Percentiles rank a stretch among this genome's conserved stretches.
Conservation (phyloP, 2,329 filamentous ascomycete species). For the Paracoccidioides lutzii region DNA sequence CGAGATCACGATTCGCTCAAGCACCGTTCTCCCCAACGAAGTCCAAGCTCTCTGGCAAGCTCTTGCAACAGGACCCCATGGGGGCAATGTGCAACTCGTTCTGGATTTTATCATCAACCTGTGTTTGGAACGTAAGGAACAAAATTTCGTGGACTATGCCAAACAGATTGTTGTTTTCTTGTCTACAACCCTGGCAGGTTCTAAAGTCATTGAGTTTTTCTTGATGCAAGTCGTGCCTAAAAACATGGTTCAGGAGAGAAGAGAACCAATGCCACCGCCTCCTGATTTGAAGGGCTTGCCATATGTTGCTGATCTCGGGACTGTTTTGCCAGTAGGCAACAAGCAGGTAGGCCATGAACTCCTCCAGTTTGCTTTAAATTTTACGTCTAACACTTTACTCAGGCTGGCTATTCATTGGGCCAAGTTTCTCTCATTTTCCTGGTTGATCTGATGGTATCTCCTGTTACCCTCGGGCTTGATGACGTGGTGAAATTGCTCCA, state of each 20-base stretch:
- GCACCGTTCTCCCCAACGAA: constrained; percentile 80
- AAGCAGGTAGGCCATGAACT: constrained; percentile 49
- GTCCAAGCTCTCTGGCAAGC: constrained; percentile 97
- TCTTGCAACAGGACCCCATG: constrained; percentile 80
- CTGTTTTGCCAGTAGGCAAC: constrained; percentile 72
- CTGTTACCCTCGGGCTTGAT: constrained; percentile 64
- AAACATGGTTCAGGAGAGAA: constrained; percentile 91
- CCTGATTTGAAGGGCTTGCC: constrained; percentile 63
- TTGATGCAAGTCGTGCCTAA: constrained; percentile 83
- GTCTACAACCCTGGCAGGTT: constrained; percentile 70
- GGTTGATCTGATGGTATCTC: constrained; percentile 91
- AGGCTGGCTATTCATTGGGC: constrained; percentile 75
- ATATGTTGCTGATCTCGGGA: constrained; percentile 74
- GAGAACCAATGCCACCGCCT: constrained; percentile 50
- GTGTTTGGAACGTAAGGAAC: constrained; percentile 84
- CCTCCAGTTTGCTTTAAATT: not conserved
- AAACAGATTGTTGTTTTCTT: constrained; percentile 97
- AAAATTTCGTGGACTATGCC: constrained; percentile 95
- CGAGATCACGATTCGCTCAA: constrained; percentile 89
- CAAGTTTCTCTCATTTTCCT: constrained; percentile 87
- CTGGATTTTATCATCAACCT: constrained; percentile 93
- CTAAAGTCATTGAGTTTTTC: constrained; percentile 88
- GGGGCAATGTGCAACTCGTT: constrained; percentile 84
- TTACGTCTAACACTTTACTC: constrained; percentile 9
- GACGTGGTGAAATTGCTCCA: constrained; percentile 78